Conservation (phyloP, 345 rosid species). For the Salix suchowensis region DNA sequence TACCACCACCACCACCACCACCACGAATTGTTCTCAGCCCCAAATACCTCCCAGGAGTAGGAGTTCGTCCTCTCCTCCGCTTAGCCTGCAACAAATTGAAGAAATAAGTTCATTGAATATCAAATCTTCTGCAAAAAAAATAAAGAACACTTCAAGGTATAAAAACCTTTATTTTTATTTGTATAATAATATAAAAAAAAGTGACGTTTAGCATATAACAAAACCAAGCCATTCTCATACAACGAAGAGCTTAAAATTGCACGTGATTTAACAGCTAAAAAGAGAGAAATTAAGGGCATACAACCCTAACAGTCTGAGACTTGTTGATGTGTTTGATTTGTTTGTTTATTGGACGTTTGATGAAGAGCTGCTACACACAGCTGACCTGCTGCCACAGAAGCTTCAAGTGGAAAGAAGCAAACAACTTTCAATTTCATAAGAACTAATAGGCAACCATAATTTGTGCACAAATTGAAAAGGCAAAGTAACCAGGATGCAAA, state of each 20-base stretch:
- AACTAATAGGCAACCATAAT: constrained; percentile 22
- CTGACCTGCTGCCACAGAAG: constrained; percentile 91
- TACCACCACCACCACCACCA: constrained; percentile 20
- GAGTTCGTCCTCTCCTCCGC: constrained; percentile 83
- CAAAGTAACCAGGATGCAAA: not conserved
- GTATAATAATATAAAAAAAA: not conserved
- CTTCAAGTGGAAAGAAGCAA: constrained; percentile 79
- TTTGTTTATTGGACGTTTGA: constrained; percentile 65
- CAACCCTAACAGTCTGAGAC: constrained; percentile 78
- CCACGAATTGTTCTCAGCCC: constrained; percentile 60
- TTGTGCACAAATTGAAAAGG: not conserved
- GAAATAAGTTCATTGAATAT: constrained; percentile 8
- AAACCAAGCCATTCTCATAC: not conserved
- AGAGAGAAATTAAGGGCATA: constrained; percentile 78
- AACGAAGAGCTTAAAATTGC: constrained; percentile 4
- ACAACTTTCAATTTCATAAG: constrained; percentile 51
- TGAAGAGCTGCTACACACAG: constrained; percentile 94
- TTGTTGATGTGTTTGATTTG: constrained; percentile 52
- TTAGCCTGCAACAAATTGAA: constrained; percentile 49
- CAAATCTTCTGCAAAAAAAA: not conserved
- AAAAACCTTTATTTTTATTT: not conserved
- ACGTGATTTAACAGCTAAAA: constrained; percentile 27
- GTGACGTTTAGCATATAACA: not conserved
- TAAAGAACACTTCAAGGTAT: not conserved
- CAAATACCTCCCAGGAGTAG: constrained; percentile 91